Evolutionary conservation across 257 asterid species (phyloP).

Genomic region (Paulownia fortunei): DNA sequence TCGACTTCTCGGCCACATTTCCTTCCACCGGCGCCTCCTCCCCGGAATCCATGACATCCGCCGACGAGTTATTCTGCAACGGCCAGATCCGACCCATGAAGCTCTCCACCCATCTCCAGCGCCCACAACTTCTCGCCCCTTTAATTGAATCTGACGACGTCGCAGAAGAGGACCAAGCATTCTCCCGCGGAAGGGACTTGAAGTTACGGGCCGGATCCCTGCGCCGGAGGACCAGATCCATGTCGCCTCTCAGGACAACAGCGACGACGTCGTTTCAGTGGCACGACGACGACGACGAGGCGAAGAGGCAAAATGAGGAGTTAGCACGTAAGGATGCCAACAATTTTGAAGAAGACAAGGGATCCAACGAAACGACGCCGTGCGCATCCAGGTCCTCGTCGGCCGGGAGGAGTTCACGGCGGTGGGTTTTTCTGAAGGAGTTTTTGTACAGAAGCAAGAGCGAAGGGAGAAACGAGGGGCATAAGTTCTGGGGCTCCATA

Average conservation of each 20-base stretch:
- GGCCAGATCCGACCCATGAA: slow-evolving; percentile 92
- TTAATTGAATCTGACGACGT: slow-evolving; percentile 49
- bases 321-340: neutral
- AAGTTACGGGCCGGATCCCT: slow-evolving; percentile 56
- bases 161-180: slow-evolving; percentile 15
- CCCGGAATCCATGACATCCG: slow-evolving; percentile 68
- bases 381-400: slow-evolving; percentile 71
- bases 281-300: slow-evolving; percentile 36
- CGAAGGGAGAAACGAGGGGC: slow-evolving; percentile 62
- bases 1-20: slow-evolving; percentile 55
- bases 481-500: slow-evolving; percentile 63
- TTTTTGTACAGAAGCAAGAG: slow-evolving; percentile 77
- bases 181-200: slow-evolving; percentile 54
- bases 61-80: slow-evolving; percentile 76
- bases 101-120: slow-evolving; percentile 59
- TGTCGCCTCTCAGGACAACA: slow-evolving; percentile 51
- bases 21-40: slow-evolving; percentile 31
- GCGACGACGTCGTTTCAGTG: slow-evolving; percentile 47
- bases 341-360: slow-evolving; percentile 15
- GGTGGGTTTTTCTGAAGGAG: slow-evolving; percentile 75
- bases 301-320: slow-evolving; percentile 8
- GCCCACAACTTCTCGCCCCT: slow-evolving; percentile 55
- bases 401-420: slow-evolving; percentile 61
- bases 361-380: slow-evolving; percentile 45
- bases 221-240: slow-evolving; percentile 77